Percentiles rank a stretch among this genome's conserved stretches.
These are phyloP conservation scores for Casaregolazyma lundiana DNA, from an alignment of 1,139 yeast genomes.

Conservation along the genomic window DNA sequence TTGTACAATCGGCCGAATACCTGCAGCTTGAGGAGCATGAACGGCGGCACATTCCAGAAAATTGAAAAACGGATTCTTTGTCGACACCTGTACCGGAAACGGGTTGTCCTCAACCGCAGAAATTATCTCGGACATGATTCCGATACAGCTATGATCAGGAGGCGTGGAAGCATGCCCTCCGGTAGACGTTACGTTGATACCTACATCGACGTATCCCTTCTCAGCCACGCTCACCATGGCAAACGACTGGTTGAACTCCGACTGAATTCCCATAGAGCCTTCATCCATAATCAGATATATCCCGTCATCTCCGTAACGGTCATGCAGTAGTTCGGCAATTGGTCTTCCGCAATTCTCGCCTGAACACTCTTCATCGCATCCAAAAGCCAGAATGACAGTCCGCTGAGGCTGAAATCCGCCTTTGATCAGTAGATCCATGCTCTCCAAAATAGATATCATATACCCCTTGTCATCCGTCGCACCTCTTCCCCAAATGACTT, in stretches of 20 bases:
- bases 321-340: conserved; percentile 42
- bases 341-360: conserved; percentile 53
- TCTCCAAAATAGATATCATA: conserved; percentile 53
- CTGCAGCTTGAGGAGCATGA: conserved; percentile 30
- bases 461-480: conserved; percentile 58
- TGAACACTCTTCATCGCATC: conserved; percentile 68
- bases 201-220: conserved; percentile 56
- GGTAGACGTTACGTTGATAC: conserved; percentile 47
- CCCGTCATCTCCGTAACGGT: conserved; percentile 52
- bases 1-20: conserved; percentile 12
- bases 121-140: conserved; percentile 56
- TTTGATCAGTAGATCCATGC: conserved; percentile 49
- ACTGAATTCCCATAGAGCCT: conserved; percentile 45
- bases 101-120: conserved; percentile 46
- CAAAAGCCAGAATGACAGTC: conserved; percentile 55
- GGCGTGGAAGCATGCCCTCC: conserved; percentile 79
- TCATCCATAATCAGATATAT: conserved; percentile 61
- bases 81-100: conserved; percentile 41
- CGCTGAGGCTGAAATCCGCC: conserved; percentile 49
- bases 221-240: conserved; percentile 62
- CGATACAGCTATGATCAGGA: conserved; percentile 69
- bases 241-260: conserved; percentile 42
- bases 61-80: conserved; percentile 44
- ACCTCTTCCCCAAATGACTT: conserved; percentile 55
- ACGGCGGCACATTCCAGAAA: conserved; percentile 47